Base-by-base conservation (phyloP, 352 stramenopile species). In the Globisporangium alternatum region DNA sequence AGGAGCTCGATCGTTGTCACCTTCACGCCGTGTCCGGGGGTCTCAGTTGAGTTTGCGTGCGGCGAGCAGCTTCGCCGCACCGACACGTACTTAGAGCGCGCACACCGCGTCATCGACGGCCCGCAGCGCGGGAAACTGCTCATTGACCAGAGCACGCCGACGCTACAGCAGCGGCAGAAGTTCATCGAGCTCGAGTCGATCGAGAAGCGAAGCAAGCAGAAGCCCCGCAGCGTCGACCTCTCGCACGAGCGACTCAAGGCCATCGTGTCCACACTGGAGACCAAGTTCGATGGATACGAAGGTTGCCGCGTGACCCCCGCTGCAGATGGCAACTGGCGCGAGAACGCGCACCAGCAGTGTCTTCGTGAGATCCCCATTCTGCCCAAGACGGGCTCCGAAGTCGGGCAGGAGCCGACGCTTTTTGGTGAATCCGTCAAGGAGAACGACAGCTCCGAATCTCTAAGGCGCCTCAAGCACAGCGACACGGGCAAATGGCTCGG, bases 281-380 rank as follows among this genome's bases (percentile, higher is more conserved):
- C 54, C 9, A 80, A 74, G 35, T 95, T 96, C 48, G 85, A 96
- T 35, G 63, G 57, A 19, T 96, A 96, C 75, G 76, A 92, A 64
- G 78, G 72, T 9, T 81, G 75, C 22, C 65, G 74, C 13, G 82
- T 93, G 47, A 89, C 80, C 9, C 81, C 81, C n/a, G 79, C 74
- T 8, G 72, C 77, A 17, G 81, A 89, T 25, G 77, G 80, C 3
- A 71, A 80, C 45, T 94, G 87, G 85, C 80, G 73, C 12, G 72
- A 81, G 30, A 67, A 70, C 17, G 83, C 85, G 15, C 70, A 76
- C 25, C 33, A 74, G 9, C 70, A 81, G 37, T 91, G 72, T 55
- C 72, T 90, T 4, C 60, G 64, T 2, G 87, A 94, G 70, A 80
- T 96, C 35, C 85, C 87, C 0, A 59, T 86, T 33, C 69, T 96